phyloP scores from a whole-genome alignment of 225 moss, liverwort and hornwort species.

The Pseudisothecium myosuroides region DNA sequence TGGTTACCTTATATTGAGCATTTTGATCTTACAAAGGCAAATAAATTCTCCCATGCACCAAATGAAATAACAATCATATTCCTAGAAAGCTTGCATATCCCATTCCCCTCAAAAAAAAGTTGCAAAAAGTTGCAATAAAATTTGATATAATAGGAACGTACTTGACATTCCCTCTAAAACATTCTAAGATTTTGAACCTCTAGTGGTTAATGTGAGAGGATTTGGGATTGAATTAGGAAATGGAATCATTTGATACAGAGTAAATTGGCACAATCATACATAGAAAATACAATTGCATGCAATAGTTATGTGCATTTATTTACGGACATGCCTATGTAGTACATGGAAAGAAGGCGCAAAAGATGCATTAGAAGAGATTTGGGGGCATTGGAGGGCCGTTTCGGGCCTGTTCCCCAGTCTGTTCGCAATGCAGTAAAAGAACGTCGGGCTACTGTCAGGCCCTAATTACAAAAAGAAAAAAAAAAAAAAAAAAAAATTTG shows the following conservation, averaged over 20 bases:
- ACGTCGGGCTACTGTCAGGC: no score
- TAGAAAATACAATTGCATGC: not conserved
- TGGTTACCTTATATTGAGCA: not conserved
- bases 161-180: rapidly evolving
- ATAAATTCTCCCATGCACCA: rapidly evolving
- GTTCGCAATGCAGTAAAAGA: no score
- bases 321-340: no score
- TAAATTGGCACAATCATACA: not conserved
- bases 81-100: not conserved
- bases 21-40: not conserved
- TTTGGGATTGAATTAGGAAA: not conserved
- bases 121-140: not conserved
- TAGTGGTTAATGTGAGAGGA: rapidly evolving
- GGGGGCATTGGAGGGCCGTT: no score
- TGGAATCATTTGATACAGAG: rapidly evolving
- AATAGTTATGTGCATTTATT: not conserved
- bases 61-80: not conserved
- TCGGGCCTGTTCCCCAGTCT: no score
- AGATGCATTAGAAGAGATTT: no score
- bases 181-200: rapidly evolving
- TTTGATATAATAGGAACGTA: no score
- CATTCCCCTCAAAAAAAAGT: not conserved
- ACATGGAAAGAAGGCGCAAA: not conserved
- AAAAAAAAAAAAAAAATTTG: no score
- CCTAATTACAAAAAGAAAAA: no score